A percentile compares a stretch with the other conserved stretches of the same genome.
These are phyloP conservation scores for Acanthamoeba triangularis DNA, from an alignment of 208 protist species.

Conservation along the genomic window DNA sequence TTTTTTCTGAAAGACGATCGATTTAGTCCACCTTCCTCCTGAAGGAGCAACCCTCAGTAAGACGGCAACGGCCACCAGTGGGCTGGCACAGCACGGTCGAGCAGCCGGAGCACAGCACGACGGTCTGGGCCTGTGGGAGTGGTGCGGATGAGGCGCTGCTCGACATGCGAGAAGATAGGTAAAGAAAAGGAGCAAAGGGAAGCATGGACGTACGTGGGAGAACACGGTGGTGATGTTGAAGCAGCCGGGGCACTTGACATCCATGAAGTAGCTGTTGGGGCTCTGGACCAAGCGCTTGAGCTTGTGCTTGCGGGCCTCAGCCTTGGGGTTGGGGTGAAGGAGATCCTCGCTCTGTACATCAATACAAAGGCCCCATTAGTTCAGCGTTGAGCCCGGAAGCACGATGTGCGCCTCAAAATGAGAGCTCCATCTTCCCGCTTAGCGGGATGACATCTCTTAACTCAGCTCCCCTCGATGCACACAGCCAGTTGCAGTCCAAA, in stretches of 20 bases:
- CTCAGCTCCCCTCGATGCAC: not conserved
- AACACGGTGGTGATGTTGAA: constrained; percentile 98
- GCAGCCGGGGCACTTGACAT: constrained; percentile 99
- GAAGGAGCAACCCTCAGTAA: constrained; percentile 97
- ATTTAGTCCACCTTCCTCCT: constrained; percentile 96
- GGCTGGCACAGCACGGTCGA: constrained; percentile 98
- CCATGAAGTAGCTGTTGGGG: constrained; percentile 99
- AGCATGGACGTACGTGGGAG: constrained; percentile 92
- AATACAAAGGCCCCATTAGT: no score
- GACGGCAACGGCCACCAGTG: constrained; percentile 98
- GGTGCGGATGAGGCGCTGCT: no score
- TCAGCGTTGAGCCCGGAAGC: no score
- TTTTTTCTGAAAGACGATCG: constrained; percentile 15
- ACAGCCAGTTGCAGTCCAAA: no score
- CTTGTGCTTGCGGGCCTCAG: constrained; percentile 99
- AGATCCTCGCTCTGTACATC: constrained; percentile 93
- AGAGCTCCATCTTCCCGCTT: not conserved
- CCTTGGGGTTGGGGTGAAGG: constrained; percentile 96
- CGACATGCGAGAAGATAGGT: not conserved
- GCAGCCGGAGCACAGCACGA: constrained; percentile 98
- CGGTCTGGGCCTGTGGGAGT: constrained; percentile 93
- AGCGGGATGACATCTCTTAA: not conserved
- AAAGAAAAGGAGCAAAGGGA: constrained; percentile 6
- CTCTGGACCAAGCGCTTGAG: constrained; percentile 99
- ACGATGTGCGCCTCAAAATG: not conserved